These are phyloP conservation scores for Auriculariales sp. DNA, from an alignment of 768 basidiomycete species.

Conservation along the genomic window DNA sequence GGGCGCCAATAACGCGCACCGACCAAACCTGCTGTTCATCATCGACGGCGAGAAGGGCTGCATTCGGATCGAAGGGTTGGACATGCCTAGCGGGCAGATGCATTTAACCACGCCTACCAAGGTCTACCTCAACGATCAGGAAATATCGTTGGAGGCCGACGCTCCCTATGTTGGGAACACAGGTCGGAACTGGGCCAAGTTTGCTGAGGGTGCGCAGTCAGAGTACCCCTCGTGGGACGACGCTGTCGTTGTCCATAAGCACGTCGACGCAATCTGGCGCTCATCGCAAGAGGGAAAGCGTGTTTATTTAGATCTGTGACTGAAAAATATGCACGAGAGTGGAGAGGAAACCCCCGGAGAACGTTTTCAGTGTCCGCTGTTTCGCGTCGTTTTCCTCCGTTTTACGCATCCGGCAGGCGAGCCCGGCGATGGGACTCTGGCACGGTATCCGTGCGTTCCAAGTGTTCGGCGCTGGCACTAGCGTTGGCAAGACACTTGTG, in stretches of 20 bases:
- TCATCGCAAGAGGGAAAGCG: not conserved
- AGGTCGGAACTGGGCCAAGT: slow-evolving; percentile 11
- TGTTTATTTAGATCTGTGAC: slow-evolving; percentile 1
- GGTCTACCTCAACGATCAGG: slow-evolving; percentile 19
- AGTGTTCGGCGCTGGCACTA: slow-evolving; percentile 90
- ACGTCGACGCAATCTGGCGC: slow-evolving; percentile 13
- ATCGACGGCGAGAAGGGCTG: slow-evolving; percentile 22
- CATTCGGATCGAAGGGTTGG: slow-evolving; percentile 14
- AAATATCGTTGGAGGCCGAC: slow-evolving; percentile 9
- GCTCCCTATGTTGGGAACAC: not conserved
- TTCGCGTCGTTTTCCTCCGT: too few species aligned
- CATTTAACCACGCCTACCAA: slow-evolving; percentile 12
- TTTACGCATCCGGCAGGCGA: too few species aligned
- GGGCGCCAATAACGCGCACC: slow-evolving; percentile 10
- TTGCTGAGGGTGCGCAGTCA: slow-evolving; percentile 11
- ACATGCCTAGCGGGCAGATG: slow-evolving; percentile 5
- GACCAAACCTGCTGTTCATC: slow-evolving; percentile 15
- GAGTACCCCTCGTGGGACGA: slow-evolving; percentile 17
- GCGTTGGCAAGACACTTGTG: slow-evolving; percentile 89
- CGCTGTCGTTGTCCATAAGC: slow-evolving; percentile 12
- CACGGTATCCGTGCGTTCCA: slow-evolving; percentile 83
- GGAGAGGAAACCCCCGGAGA: too few species aligned
- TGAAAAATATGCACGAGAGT: too few species aligned
- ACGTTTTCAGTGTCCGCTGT: too few species aligned
- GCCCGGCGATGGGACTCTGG: too few species aligned